A percentile compares a stretch with the other conserved stretches of the same genome.
Evolutionary conservation across 1,284 basidiomycete species (phyloP).

Genomic region (Trametes hirsuta): DNA sequence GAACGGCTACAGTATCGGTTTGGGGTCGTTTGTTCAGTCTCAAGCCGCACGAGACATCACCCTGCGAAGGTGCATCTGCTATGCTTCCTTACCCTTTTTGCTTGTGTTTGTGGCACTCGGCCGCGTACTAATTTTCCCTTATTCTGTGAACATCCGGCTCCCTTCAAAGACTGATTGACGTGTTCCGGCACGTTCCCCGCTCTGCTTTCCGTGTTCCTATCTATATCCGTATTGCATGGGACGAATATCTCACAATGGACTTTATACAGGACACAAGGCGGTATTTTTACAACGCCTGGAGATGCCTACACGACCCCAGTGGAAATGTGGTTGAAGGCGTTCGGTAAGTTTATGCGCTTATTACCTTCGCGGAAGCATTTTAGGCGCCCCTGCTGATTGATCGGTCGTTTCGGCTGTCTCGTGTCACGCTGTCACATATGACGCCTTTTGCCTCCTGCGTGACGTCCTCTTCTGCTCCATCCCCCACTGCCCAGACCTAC

Average conservation of each 20-base stretch:
- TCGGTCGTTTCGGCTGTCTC: neutral
- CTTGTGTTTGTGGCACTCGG: too few relatives aligned
- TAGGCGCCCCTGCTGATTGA: constrained; percentile 31
- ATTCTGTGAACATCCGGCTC: too few relatives aligned
- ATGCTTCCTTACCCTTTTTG: too few relatives aligned
- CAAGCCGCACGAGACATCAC: too few relatives aligned
- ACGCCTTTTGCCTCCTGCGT: constrained; percentile 17
- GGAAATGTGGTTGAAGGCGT: constrained; percentile 84
- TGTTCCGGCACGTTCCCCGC: neutral
- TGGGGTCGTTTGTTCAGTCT: too few relatives aligned
- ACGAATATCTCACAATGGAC: neutral
- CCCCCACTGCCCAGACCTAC: constrained; percentile 50
- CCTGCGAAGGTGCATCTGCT: too few relatives aligned
- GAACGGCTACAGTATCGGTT: too few relatives aligned
- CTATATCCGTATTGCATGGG: neutral
- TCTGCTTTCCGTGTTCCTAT: neutral
- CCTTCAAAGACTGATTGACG: neutral
- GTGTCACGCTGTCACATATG: constrained; percentile 36
- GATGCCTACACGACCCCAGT: constrained; percentile 83
- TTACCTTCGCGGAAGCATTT: constrained; percentile 49
- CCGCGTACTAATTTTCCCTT: too few relatives aligned
- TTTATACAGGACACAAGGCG: constrained; percentile 69
- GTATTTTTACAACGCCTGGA: constrained; percentile 82
- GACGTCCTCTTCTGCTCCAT: neutral
- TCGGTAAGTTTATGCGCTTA: constrained; percentile 55